These are phyloP conservation scores for Beauveria sp. DNA, from an alignment of 2,329 filamentous ascomycete species.

Conservation along the genomic window DNA sequence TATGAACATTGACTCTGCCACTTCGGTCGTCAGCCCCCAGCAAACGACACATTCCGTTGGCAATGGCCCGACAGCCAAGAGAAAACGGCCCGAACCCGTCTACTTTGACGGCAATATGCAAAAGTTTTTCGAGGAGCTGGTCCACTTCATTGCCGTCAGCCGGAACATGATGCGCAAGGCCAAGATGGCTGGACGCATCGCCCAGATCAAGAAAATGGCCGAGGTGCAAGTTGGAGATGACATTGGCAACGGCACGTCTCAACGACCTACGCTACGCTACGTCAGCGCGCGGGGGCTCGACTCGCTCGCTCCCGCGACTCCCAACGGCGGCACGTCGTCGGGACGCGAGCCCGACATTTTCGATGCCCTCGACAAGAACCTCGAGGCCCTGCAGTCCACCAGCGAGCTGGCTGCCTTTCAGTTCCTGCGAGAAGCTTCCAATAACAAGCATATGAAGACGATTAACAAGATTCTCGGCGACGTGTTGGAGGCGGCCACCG, in stretches of 20 bases:
- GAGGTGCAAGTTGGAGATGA: conserved; percentile 50
- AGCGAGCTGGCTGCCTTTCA: conserved; percentile 86
- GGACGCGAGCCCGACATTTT: conserved; percentile 42
- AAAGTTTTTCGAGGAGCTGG: conserved; percentile 71
- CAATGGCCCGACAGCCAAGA: not conserved
- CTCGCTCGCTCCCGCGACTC: conserved; percentile 14
- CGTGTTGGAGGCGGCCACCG: conserved; percentile 53
- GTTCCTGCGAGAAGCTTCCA: conserved; percentile 81
- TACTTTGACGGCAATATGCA: conserved; percentile 89
- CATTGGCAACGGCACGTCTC: conserved; percentile 30
- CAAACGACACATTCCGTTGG: not conserved
- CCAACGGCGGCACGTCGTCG: conserved; percentile 16
- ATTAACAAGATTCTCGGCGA: conserved; percentile 59
- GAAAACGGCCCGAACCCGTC: conserved; percentile 55
- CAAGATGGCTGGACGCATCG: conserved; percentile 73
- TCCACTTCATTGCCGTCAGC: conserved; percentile 71
- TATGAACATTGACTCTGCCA: conserved; percentile 3
- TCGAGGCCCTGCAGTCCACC: conserved; percentile 73
- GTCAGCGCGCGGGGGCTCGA: conserved; percentile 30
- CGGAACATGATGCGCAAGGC: conserved; percentile 81
- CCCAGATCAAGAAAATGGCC: conserved; percentile 53
- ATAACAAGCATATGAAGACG: conserved; percentile 64
- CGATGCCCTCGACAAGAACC: conserved; percentile 66
- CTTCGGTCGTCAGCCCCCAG: not conserved
- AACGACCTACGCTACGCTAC: conserved; percentile 25